phyloP scores from a whole-genome alignment of 495 filamentous ascomycete species.

The Chaetomium cochliodes region DNA sequence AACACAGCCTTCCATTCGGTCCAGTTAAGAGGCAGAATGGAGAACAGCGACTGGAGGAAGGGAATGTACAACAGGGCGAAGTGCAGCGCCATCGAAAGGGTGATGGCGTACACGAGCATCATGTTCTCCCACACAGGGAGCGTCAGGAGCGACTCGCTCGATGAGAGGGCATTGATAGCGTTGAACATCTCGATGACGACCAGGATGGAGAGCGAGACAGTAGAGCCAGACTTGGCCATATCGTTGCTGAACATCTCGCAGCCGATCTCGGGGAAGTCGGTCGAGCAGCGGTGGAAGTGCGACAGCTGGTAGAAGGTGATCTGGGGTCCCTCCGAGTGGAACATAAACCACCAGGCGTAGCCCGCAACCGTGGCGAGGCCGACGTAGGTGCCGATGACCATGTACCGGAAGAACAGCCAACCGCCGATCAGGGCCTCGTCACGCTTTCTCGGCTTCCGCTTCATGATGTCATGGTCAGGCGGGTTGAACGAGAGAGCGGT shows the following conservation, averaged over 20 bases:
- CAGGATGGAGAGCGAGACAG: conserved; percentile 82
- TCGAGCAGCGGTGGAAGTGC: conserved; percentile 89
- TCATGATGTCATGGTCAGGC: conserved; percentile 96
- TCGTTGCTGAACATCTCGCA: conserved; percentile 93
- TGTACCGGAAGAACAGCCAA: conserved; percentile 97
- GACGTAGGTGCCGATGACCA: conserved; percentile 94
- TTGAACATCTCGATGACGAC: conserved; percentile 99
- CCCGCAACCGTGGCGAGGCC: conserved; percentile 93
- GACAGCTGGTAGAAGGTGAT: conserved; percentile 91
- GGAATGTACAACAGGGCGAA: conserved; percentile 93
- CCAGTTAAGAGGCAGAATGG: conserved; percentile 84
- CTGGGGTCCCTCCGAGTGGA: conserved; percentile 84
- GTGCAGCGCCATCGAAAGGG: conserved; percentile 92
- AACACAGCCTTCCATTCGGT: conserved; percentile 93
- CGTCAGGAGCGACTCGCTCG: conserved; percentile 89
- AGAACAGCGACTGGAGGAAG: conserved; percentile 83
- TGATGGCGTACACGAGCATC: conserved; percentile 93
- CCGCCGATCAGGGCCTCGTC: conserved; percentile 89
- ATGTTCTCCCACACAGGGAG: conserved; percentile 95
- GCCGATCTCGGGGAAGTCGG: conserved; percentile 85
- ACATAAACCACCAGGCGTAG: conserved; percentile 99
- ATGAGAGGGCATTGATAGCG: conserved; percentile 97
- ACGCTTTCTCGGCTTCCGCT: conserved; percentile 80
- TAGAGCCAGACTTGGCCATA: conserved; percentile 90
- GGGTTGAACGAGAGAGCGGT: conserved; percentile 98